A percentile compares a stretch with the other conserved stretches of the same genome.
Evolutionary conservation across 352 stramenopile species (phyloP).

Genomic region (Phytophthora syringae): DNA sequence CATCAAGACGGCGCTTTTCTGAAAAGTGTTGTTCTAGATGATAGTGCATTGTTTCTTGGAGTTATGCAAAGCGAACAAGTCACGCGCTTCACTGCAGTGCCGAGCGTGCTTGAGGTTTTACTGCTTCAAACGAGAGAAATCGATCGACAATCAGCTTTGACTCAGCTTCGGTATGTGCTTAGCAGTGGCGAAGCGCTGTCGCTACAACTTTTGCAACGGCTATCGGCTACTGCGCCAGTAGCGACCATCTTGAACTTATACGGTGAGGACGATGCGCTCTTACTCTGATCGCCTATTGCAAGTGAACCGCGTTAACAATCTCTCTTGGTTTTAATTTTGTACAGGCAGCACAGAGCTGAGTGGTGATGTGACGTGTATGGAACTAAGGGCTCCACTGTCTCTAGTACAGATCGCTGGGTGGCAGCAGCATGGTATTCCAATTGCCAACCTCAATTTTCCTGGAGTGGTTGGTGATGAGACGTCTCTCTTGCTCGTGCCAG

Average conservation of each 20-base stretch:
- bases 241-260: constrained; percentile 65
- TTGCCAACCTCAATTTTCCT: constrained; percentile 30
- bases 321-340: no score
- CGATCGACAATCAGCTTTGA: constrained; percentile 9
- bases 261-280: constrained; percentile 30
- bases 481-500: constrained; percentile 31
- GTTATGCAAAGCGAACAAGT: constrained; percentile 24
- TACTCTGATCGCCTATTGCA: neutral
- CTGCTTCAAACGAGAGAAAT: constrained; percentile 28
- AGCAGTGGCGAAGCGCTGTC: constrained; percentile 61
- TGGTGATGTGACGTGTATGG: constrained; percentile 59
- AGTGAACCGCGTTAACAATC: no score
- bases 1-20: neutral
- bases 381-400: constrained; percentile 35
- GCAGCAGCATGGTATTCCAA: constrained; percentile 49
- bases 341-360: constrained; percentile 72
- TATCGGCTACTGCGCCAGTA: constrained; percentile 30
- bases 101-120: constrained; percentile 57
- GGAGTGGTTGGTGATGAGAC: constrained; percentile 37
- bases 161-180: constrained; percentile 43
- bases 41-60: constrained; percentile 36
- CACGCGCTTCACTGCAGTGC: constrained; percentile 55
- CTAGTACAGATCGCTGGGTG: constrained; percentile 27
- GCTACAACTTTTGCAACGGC: constrained; percentile 30
- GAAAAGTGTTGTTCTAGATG: constrained; percentile 51